Base-by-base conservation (phyloP, 75 land plant genomes). In the Larix kaempferi region DNA sequence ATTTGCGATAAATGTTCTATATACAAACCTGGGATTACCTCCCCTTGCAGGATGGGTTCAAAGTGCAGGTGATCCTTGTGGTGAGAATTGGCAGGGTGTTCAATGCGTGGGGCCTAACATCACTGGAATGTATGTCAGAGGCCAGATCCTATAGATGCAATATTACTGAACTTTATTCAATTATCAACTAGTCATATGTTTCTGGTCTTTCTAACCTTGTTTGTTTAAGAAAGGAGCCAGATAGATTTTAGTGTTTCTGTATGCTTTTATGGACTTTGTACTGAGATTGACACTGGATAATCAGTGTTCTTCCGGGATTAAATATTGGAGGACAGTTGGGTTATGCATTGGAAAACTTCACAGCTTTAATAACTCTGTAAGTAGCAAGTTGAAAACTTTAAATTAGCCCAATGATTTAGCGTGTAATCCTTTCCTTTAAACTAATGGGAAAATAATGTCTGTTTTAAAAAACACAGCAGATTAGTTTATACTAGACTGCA, bases 1-100 rank as follows among this genome's bases (percentile, higher is more conserved):
- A 49, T 78, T 5, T 84, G 91, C 90, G 17, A 79, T 92, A 66
- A 89, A 86, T 74, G 83, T 75, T 78, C 76, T 92, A n/a, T 89
- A 84, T 65, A 49, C 73, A 76, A 69, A 85, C 64, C 58, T 92
- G 54, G 83, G 86, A 21, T 84, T 73, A 7, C 89, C 97, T 17
- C 80, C 88, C 58, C 85, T 94, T 63, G 78, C 75, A 44, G 89
- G 88, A 14, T 94, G 97, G 97, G 41, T 82, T 56, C 62, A 85
- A 56, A 62, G 23, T 71, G 87, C 81, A 26, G 91, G 91, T 23
- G 92, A 92, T 69, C 97, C 97, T 2, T 94, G 97, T 62, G 77
- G 57, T n/a, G 89, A 86, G 27, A 15, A 27, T 4, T 94, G 94
- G 94, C 89, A 81, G 71, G 94, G 94, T 2, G 88, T 94, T 11